Conservation (phyloP, 1,284 basidiomycete species). For the Nidula niveotomentosa region DNA sequence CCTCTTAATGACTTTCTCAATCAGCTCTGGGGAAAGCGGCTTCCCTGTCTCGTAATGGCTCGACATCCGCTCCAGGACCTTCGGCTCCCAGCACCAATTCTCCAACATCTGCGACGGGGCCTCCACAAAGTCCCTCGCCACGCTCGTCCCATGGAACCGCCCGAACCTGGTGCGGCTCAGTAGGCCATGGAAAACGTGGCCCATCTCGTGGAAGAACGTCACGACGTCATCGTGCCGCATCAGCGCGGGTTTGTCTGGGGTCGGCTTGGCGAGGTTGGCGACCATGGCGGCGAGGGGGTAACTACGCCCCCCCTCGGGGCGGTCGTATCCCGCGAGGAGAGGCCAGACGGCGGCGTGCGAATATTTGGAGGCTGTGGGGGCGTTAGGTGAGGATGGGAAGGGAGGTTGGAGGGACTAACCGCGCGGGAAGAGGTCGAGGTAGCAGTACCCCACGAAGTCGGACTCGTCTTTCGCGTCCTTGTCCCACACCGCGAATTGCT, state of each 20-base stretch:
- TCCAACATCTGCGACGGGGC: constrained; percentile 90
- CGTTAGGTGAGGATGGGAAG: not conserved
- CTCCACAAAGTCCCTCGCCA: constrained; percentile 84
- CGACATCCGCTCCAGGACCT: constrained; percentile 74
- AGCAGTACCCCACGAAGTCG: constrained; percentile 78
- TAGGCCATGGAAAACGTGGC: constrained; percentile 85
- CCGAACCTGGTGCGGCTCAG: constrained; percentile 71
- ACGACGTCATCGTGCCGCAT: constrained; percentile 83
- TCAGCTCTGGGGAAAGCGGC: constrained; percentile 72
- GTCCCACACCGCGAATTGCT: constrained; percentile 82
- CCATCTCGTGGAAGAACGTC: constrained; percentile 84
- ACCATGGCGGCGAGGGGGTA: constrained; percentile 84
- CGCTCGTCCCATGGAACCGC: constrained; percentile 79
- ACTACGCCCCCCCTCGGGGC: constrained; percentile 53
- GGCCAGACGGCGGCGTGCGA: constrained; percentile 87
- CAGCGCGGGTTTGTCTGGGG: constrained; percentile 75
- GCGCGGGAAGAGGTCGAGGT: constrained; percentile 86
- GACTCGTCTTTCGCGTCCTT: constrained; percentile 66
- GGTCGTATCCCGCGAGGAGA: constrained; percentile 61
- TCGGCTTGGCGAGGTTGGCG: constrained; percentile 84
- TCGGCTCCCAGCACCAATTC: constrained; percentile 87
- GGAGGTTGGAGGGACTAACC: constrained; percentile 37
- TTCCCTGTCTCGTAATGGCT: constrained; percentile 77
- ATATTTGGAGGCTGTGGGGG: constrained; percentile 65
- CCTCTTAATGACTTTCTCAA: constrained; percentile 80